These are phyloP conservation scores for Serendipita indica DNA, from an alignment of 768 basidiomycete genomes.

Conservation along the genomic window DNA sequence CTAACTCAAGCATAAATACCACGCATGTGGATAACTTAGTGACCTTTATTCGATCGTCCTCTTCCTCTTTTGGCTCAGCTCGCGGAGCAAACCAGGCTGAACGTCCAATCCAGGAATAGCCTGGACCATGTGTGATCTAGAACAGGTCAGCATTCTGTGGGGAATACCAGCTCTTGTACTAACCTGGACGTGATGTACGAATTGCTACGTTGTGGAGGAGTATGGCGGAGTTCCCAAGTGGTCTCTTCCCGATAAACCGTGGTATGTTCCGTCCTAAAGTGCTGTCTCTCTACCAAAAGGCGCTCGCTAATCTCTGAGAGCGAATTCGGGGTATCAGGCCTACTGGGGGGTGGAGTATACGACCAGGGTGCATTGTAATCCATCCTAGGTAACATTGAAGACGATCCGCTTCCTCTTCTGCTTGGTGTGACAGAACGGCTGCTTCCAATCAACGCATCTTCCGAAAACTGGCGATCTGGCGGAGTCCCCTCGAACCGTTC, in stretches of 20 bases:
- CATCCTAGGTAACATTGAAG: not conserved
- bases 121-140: not conserved
- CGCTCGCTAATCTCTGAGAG: not conserved
- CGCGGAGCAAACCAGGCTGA: not conserved
- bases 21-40: constrained; percentile 6
- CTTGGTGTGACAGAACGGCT: not conserved
- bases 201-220: not conserved
- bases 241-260: not conserved
- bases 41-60: not conserved
- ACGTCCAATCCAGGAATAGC: constrained; percentile 3
- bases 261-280: no score
- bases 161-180: not conserved
- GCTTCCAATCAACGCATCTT: not conserved
- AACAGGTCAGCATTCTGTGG: no score
- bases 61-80: not conserved
- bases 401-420: constrained; percentile 1
- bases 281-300: not conserved
- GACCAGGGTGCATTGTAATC: not conserved
- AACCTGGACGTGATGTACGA: not conserved
- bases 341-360: not conserved
- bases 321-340: constrained; percentile 3
- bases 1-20: constrained; percentile 4
- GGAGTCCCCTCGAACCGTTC: not conserved
- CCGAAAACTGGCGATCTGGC: not conserved
- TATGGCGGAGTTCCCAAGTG: not conserved